These are phyloP conservation scores for Zygoascus sp. DNA, from an alignment of 1,139 yeast genomes.

Conservation along the genomic window DNA sequence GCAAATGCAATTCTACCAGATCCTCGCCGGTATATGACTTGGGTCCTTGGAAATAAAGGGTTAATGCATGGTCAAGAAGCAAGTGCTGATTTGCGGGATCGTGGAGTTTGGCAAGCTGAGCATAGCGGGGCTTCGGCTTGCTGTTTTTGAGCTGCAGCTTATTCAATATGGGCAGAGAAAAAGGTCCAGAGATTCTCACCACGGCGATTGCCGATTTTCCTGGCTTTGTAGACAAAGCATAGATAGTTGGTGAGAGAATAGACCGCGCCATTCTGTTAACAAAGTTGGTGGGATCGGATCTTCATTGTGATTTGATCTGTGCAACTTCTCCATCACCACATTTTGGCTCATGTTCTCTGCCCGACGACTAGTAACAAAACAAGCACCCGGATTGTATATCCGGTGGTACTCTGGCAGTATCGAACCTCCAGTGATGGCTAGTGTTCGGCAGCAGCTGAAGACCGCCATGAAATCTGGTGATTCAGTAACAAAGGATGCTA, in stretches of 20 bases:
- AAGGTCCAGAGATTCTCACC: constrained; percentile 74
- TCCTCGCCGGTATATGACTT: constrained; percentile 94
- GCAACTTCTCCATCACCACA: neutral
- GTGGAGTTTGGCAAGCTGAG: constrained; percentile 46
- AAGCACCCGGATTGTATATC: neutral
- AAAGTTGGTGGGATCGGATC: too few species aligned
- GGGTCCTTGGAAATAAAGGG: constrained; percentile 67
- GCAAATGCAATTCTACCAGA: constrained; percentile 76
- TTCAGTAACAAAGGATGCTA: constrained; percentile 44
- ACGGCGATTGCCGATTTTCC: constrained; percentile 86
- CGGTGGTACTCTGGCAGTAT: neutral
- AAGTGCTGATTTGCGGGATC: constrained; percentile 33
- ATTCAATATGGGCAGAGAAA: constrained; percentile 42
- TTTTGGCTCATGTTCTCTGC: constrained; percentile 4
- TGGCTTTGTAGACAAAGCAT: constrained; percentile 82
- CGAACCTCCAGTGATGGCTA: constrained; percentile 36
- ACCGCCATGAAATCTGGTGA: constrained; percentile 34
- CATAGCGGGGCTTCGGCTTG: constrained; percentile 48
- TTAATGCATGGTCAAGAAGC: constrained; percentile 71
- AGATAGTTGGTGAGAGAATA: constrained; percentile 49
- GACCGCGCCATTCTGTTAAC: neutral
- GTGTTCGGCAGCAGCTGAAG: constrained; percentile 33
- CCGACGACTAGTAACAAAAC: neutral
- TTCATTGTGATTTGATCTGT: neutral
- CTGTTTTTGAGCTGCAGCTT: constrained; percentile 42